Percentiles rank a stretch among this genome's conserved stretches.
phyloP scores from a whole-genome alignment of 768 basidiomycete genomes.

The Hebeloma cylindrosporum region DNA sequence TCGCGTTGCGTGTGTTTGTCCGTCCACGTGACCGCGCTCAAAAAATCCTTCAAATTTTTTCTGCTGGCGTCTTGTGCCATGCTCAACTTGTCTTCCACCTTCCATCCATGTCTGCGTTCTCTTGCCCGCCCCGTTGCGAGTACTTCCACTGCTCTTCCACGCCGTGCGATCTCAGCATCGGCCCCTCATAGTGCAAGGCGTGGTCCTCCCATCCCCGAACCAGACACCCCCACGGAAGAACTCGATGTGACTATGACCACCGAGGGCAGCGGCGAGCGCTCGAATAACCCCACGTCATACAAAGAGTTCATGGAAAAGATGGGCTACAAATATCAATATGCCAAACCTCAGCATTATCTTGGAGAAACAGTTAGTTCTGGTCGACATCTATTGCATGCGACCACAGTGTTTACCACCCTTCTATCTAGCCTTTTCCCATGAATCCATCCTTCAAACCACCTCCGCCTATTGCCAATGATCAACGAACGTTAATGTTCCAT shows the following conservation, averaged over 20 bases:
- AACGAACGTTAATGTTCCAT: conserved; percentile 57
- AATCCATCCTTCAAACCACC: conserved; percentile 85
- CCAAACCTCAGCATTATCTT: conserved; percentile 62
- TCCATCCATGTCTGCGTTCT: conserved; percentile 30
- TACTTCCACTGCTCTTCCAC: conserved; percentile 14
- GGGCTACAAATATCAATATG: conserved; percentile 42
- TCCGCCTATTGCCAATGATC: conserved; percentile 64
- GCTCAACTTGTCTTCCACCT: conserved; percentile 31
- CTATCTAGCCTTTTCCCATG: conserved; percentile 77
- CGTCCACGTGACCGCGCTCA: conserved; percentile 30
- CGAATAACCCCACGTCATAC: conserved; percentile 30
- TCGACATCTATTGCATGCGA: conserved; percentile 6
- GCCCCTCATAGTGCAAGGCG: conserved; percentile 19
- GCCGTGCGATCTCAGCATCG: conserved; percentile 30
- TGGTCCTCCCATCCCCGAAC: conserved; percentile 20
- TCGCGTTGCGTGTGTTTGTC: background rate
- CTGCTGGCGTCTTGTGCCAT: conserved; percentile 18
- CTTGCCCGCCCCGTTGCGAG: conserved; percentile 18
- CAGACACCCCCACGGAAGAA: conserved; percentile 17
- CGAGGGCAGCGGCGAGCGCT: conserved; percentile 10
- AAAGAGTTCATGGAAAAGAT: conserved; percentile 42
- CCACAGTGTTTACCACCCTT: conserved; percentile 6
- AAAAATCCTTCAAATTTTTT: conserved; percentile 35
- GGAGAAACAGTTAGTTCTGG: conserved; percentile 53
- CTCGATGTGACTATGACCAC: conserved; percentile 7